Base-by-base conservation (phyloP, 2,329 filamentous ascomycete genomes). In the Colletotrichum sp. region DNA sequence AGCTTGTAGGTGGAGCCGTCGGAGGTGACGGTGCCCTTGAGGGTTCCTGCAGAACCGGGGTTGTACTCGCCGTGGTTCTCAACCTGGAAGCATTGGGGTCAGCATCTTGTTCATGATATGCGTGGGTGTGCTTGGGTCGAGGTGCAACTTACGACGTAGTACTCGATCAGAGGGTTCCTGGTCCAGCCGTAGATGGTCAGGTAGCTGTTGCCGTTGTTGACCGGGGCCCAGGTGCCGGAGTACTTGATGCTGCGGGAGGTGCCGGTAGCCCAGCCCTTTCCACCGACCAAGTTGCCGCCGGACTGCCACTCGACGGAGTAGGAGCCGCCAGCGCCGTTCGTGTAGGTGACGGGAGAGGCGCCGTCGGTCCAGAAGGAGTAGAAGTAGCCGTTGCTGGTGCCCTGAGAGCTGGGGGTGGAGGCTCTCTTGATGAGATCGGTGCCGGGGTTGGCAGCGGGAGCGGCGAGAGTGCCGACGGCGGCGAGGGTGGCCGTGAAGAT, bases 211-310 rank as follows among this genome's bases (percentile, higher is more conserved):
- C 82, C 82, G 71, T 82, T 80, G 77, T 80, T 80, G 61, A 72
- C 70, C 16, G 82, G 84, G 2, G 74, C 78, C 69, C 82, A 85
- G 62, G 79, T 78, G 55, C 79, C 82, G 27, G 80, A 81, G 79
- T 80, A 82, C 39, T 79, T 82, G 66, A 82, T 82, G 39, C 70
- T 88, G 85, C 34, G 84, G 82, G 74, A 82, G 16, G 22, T 84
- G 68, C 90, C 90, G 22, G 89, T 87, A 70, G 87, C 87, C 90
- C 90, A 92, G 49, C 90, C 90, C 82, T 91, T 92, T 52, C 90
- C 90, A 76, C 85, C 89, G 62, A 91, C 89, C 66, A 91, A 88
- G 84, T 91, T 90, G 49, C 89, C 89, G 49, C 81, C 83, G 66
- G 85, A 84, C 59, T 77, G 80, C 89, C 89, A 91, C 55, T 79